Base-by-base conservation (phyloP, 2,329 filamentous ascomycete genomes). In the Lanzia echinophila region DNA sequence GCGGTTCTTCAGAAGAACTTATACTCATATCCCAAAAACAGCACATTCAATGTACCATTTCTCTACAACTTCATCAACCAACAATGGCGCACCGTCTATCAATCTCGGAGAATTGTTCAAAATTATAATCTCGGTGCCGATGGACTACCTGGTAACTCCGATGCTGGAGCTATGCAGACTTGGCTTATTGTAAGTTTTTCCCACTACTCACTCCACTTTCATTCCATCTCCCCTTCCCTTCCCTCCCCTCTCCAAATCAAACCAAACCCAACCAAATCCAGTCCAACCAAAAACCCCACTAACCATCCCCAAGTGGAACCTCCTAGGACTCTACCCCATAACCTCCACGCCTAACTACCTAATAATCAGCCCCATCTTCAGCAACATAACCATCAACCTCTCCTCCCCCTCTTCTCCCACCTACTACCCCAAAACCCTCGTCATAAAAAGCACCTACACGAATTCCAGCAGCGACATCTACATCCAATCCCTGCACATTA, bases 161-260 rank as follows among this genome's bases (percentile, higher is more conserved):
- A 88, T 64, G 83, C 83, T 3, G 85, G 85, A 7, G 82, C 85
- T 10, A 87, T 88, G 83, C 83, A 88, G 65, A 81, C 78, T 12
- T 87, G 83, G 79, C 68, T 86, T 5, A 68, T 86, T 15, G 41
- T 44, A 44, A 13, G 41, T 28, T 44, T 12, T 12, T 20, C 3
- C 39, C 32, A 33, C 87, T 38, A 19, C 33, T 17, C 10, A 12
- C 19, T 20, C 17, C 13, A 8, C 13, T 51, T 34, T 33, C 28
- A 43, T 17, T 13, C 36, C 17, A 2, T 24, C 13, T 20, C 17
- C 7, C 5, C 12, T 42, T 42, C 3, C 6, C 19, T 12, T n/a
- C 10, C 22, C 41, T 28, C 19, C 5, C 20, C 20, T 10, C 11
- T 31, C 11, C 12, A 43, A 24, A 13, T 15, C 19, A 12, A 42